These are phyloP conservation scores for Ceriops tagal DNA, from an alignment of 345 rosid genomes.

Conservation along the genomic window DNA sequence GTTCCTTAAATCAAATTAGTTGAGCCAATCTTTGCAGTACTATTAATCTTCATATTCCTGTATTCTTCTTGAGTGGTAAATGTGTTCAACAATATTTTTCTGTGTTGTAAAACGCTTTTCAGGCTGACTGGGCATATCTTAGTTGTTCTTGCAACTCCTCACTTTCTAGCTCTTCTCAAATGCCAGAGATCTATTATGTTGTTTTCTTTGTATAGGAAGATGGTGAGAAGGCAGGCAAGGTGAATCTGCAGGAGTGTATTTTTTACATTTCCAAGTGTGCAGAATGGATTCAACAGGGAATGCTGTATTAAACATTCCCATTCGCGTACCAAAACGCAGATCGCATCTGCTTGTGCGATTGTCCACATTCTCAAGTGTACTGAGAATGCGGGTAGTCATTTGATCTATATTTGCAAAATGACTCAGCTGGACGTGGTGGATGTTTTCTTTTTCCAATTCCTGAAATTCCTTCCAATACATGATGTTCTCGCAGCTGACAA, in stretches of 20 bases:
- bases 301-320: constrained; percentile 52
- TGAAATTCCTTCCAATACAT: constrained; percentile 5
- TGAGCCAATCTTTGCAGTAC: neutral
- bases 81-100: neutral
- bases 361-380: no score
- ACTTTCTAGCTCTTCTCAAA: neutral
- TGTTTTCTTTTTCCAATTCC: neutral
- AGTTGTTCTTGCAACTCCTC: neutral
- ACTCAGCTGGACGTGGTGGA: neutral
- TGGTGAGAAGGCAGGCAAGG: constrained; percentile 93
- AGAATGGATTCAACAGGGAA: constrained; percentile 91
- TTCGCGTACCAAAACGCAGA: neutral
- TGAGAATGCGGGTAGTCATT: no score
- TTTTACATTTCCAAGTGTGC: constrained; percentile 96
- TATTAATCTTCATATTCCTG: neutral
- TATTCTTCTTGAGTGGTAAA: neutral
- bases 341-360: no score
- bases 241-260: constrained; percentile 93
- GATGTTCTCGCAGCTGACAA: constrained; percentile 63
- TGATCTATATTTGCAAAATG: no score
- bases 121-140: no score
- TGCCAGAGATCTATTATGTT: neutral
- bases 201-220: constrained; percentile 65
- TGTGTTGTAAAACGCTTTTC: neutral
- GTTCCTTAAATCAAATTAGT: constrained; percentile 4